Evolutionary conservation across 2,329 filamentous ascomycete genomes (phyloP), one percentile per base, ranked within the genome.

Genomic region (Diaporthe nobilis): DNA sequence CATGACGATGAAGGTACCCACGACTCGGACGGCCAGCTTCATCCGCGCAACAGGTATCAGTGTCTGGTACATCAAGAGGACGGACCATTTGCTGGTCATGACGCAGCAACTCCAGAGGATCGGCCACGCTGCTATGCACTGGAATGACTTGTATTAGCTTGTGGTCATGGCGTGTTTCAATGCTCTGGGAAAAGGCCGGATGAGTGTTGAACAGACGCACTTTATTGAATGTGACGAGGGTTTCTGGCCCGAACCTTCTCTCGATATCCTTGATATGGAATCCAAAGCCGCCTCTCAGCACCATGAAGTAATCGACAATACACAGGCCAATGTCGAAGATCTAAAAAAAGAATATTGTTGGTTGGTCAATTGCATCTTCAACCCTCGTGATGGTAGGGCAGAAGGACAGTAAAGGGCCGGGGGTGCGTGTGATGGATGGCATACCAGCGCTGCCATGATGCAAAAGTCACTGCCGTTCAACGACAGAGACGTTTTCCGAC

Each of bases 41-140:
- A 65, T 65, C 60, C 60, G 37, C 39, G 60, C n/a, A 13, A 65
- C 60, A 6, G 60, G 60, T 31, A 65, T 65, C 4, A 65, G 25
- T 2, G 60, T 65, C 60, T 65, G 60, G 6, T 65, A 65, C 60
- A 65, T 47, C 17, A 65, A 31, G 4, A 65, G 60, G 3, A 65
- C 60, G 12, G 60, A 65, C 60, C 60, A 47, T 22, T 65, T 65
- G 42, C 60, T 47, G 8, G 60, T 65, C 39, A 65, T 22, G 25
- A 65, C 60, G 39, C 60, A 65, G 25, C 60, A 65, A 47, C 60
- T 65, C 60, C 60, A 65, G 39, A 65, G 60, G 13, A 65, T 65
- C 15, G 60, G 60, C 60, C 60, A 65, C 34, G 60, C 60, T 22
- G 60, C 60, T 65, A 65, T 65, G 39, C 60, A 65, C 60, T 65